Conservation (phyloP, 129 eudicot genomes). For the Ambrosia artemisiifolia region DNA sequence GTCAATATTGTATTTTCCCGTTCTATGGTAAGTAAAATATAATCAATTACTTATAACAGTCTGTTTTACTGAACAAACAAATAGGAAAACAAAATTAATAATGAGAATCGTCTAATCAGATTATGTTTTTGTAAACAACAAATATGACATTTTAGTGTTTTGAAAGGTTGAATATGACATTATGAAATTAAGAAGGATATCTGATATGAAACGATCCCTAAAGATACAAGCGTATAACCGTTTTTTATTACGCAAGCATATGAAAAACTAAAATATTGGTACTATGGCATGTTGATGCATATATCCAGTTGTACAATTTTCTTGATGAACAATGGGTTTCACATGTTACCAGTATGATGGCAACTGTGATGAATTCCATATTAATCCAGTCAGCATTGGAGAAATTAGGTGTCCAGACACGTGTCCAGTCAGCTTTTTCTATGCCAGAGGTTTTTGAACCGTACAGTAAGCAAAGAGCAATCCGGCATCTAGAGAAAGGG, state of each 20-base stretch:
- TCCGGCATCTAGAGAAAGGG: slow-evolving; percentile 86
- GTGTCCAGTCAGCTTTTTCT: slow-evolving; percentile 67
- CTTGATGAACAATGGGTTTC: slow-evolving; percentile 22
- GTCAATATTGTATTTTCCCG: background rate
- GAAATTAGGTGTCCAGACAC: slow-evolving; percentile 73
- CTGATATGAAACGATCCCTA: background rate
- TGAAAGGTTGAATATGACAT: background rate
- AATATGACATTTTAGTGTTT: background rate
- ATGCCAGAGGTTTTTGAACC: slow-evolving; percentile 84
- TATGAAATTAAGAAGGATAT: background rate
- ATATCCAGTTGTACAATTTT: slow-evolving; percentile 9
- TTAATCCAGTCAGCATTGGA: slow-evolving; percentile 83
- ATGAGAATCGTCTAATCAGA: background rate
- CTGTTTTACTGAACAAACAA: background rate
- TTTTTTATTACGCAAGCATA: background rate
- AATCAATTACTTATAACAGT: background rate
- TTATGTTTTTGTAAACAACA: background rate
- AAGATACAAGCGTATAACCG: background rate
- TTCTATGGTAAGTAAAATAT: background rate
- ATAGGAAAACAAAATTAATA: background rate
- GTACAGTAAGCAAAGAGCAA: slow-evolving; percentile 73
- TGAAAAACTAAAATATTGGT: background rate
- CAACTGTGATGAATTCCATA: slow-evolving; percentile 85
- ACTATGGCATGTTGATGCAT: background rate
- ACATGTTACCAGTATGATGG: slow-evolving; percentile 75